Evolutionary conservation across 768 basidiomycete species (phyloP), one percentile per base, ranked within the genome.

Genomic region (Phylloporus sp.): DNA sequence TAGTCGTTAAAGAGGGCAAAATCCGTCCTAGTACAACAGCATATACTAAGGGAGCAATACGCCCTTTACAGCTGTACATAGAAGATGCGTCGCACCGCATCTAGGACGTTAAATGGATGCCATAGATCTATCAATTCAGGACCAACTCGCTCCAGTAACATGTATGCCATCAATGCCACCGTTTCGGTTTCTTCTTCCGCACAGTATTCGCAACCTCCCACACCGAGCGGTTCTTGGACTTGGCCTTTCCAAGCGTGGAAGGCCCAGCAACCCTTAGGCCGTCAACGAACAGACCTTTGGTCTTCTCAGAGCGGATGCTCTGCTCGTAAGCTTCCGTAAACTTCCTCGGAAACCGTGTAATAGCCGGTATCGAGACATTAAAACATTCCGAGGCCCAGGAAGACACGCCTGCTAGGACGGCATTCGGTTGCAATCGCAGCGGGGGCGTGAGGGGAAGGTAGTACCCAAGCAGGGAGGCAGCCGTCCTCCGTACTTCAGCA

Each of bases 391-490:
- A 49, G 0, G 81, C 64, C 86, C 88, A 90, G 28, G 72, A 67
- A 63, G 79, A 77, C 42, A 80, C 66, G 14, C 82, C 83, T 31
- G 77, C 66, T 9, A 86, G 50, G 43, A 87, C 63, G 29, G 67
- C 70, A 7, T 61, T 54, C 42, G 69, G 69, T 33, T 66, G 59
- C 3, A 73, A 56, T 23, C 79, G 70, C 38, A 90, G 57, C 34
- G 80, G 72, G 6, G 62, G 62, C 1, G 69, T 45, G 51, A 79
- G 77, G 34, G 75, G 64, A 28, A 80, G 56, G 66, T 90, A 90
- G 69, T 81, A 90, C 1, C 90, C 90, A 17, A 91, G 65, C 44
- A 84, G 62, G 13, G 82, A 79, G 18, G 78, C 71, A 58, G 88
- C 82, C 1, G 83, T 78, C 42, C 82, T 80, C 36, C 69, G 66